A percentile compares a stretch with the other conserved stretches of the same genome.
These are phyloP conservation scores for Gaeumannomyces sp. DNA, from an alignment of 2,329 filamentous ascomycete species.

Conservation along the genomic window DNA sequence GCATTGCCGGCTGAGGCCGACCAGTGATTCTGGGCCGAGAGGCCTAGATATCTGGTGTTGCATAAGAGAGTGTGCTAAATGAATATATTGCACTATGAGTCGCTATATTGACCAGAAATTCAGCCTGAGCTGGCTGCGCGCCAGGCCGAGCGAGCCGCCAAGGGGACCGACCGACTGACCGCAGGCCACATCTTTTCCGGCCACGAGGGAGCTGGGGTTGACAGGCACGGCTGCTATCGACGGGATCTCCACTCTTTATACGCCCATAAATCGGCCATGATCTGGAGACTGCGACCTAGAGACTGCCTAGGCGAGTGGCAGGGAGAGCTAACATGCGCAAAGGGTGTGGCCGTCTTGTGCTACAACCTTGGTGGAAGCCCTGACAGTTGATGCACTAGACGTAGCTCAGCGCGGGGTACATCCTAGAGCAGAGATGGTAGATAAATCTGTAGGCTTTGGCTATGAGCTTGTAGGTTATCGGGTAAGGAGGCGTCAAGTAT, in stretches of 20 bases:
- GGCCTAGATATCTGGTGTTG: slow-evolving; percentile 13
- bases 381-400: neutral
- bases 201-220: neutral
- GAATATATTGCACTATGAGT: slow-evolving; percentile 15
- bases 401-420: neutral
- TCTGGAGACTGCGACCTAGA: neutral
- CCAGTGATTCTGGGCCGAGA: neutral
- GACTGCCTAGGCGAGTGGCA: neutral
- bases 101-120: slow-evolving; percentile 18
- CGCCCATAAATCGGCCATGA: neutral
- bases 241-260: neutral
- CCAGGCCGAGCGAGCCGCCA: slow-evolving; percentile 11
- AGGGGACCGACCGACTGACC: slow-evolving; percentile 3
- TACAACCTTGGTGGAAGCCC: neutral
- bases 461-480: neutral
- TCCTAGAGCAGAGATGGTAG: neutral
- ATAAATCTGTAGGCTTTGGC: too few species aligned
- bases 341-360: neutral
- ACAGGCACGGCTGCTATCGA: neutral
- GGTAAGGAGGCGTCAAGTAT: neutral
- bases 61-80: slow-evolving; percentile 9
- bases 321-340: neutral
- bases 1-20: slow-evolving; percentile 2
- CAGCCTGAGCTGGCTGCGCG: slow-evolving; percentile 18
- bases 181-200: neutral